Base-by-base conservation (phyloP, 2,329 filamentous ascomycete species). In the Colletotrichum agaves region DNA sequence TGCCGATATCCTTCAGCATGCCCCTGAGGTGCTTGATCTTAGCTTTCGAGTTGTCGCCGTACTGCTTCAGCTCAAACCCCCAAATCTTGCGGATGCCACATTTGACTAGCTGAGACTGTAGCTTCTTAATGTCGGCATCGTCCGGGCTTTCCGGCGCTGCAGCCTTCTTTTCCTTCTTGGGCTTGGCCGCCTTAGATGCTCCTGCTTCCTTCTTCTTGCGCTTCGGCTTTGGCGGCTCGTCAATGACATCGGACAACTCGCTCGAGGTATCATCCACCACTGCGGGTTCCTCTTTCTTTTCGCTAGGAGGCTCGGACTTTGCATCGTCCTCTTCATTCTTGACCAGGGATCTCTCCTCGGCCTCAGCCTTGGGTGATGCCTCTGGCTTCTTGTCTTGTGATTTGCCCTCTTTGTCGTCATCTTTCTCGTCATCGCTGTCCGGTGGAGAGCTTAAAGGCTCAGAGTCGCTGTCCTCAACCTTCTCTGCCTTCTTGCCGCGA, bases 71-170 rank as follows among this genome's bases (percentile, higher is more conserved):
- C 78, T 98, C 93, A 70, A 91, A 89, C 56, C 87, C 88, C 95
- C 96, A 99, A 69, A 98, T 87, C 77, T 98, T 98, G 60, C 93
- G 91, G 62, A 98, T 88, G 33, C 95, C 95, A 74, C 95, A 99
- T 79, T 98, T 97, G 50, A 91, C 81, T 6, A 99, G 86, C 78
- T 95, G 93, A 8, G 89, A 88, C 80, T 98, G 95, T 3, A 98
- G 84, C 55, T 90, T 91, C 78, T 97, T 98, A 76, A 98, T 91
- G 77, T 97, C 92, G 3, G 87, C 89, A 67, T 93, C 88, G 68
- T 94, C 87, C 0, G 91, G 87, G 70, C 93, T 87, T 70, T 93
- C 88, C 0, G 90, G 85, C 17, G 76, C 78, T 21, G 70, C 46
- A 10, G 76, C n/a, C 21, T 55, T 35, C 47, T 63, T 67, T 46